Conservation (phyloP, 805 yeast species). For the Candida hungchunana region DNA sequence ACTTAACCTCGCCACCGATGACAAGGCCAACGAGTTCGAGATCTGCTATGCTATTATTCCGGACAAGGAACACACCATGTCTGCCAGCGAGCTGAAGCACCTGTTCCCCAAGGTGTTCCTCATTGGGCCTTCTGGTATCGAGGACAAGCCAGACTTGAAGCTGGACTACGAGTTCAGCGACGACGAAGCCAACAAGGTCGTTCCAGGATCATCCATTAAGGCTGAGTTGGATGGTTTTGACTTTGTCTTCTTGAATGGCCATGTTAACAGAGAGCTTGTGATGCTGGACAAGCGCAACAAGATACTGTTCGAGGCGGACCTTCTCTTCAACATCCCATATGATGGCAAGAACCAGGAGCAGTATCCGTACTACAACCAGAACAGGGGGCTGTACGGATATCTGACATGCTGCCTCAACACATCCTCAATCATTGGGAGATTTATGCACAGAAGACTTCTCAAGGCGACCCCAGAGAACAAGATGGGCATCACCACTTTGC, state of each 20-base stretch:
- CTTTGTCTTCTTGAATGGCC: constrained; percentile 52
- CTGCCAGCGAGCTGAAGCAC: constrained; percentile 47
- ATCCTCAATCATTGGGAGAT: constrained; percentile 33
- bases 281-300: constrained; percentile 43
- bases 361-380: constrained; percentile 37
- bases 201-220: constrained; percentile 31
- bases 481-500: constrained; percentile 14
- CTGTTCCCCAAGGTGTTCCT: constrained; percentile 46
- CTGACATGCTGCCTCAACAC: constrained; percentile 39
- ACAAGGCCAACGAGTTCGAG: constrained; percentile 31
- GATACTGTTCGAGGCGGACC: constrained; percentile 54
- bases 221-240: constrained; percentile 44
- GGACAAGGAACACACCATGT: constrained; percentile 63
- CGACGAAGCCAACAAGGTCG: constrained; percentile 32
- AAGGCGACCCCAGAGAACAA: constrained; percentile 12
- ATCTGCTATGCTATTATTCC: constrained; percentile 55
- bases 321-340: constrained; percentile 53
- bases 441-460: constrained; percentile 26
- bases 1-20: constrained; percentile 32
- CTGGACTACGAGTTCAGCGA: constrained; percentile 38
- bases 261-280: constrained; percentile 54
- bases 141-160: constrained; percentile 31
- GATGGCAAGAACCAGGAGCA: constrained; percentile 49
- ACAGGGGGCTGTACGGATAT: constrained; percentile 39
- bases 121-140: constrained; percentile 45